phyloP scores from a whole-genome alignment of 306 rosid species.

The Trichosanthes cucumerina region DNA sequence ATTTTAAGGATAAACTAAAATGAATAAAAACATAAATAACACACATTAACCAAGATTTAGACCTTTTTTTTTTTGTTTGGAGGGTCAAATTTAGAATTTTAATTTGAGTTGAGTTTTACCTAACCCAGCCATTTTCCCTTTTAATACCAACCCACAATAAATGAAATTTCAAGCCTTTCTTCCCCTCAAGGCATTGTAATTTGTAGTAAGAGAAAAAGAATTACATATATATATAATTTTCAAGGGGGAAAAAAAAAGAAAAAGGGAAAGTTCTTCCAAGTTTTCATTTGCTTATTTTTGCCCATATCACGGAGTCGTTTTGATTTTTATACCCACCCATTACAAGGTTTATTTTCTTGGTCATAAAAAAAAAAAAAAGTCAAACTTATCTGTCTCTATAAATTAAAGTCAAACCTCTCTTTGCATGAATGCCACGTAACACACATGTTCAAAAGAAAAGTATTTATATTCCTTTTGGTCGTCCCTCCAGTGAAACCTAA shows the following conservation, averaged over 20 bases:
- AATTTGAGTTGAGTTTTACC: background rate
- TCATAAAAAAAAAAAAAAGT: background rate
- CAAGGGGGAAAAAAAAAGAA: too few species aligned
- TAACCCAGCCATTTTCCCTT: background rate
- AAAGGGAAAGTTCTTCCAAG: background rate
- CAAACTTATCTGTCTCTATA: background rate
- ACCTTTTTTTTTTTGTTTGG: too few species aligned
- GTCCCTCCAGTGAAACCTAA: background rate
- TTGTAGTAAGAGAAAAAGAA: too few species aligned
- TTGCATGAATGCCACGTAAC: conserved; percentile 3
- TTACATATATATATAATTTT: too few species aligned
- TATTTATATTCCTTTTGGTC: background rate
- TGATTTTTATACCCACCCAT: background rate
- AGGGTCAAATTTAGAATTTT: background rate
- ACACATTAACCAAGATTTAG: too few species aligned
- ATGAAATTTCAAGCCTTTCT: background rate
- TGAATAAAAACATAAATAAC: too few species aligned
- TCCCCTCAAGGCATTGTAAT: background rate
- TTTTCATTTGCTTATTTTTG: background rate
- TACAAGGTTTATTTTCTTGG: background rate
- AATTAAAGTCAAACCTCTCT: background rate
- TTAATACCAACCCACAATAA: background rate
- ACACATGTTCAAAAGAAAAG: background rate
- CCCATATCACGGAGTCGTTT: background rate
- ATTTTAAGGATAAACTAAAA: too few species aligned